Percentiles rank a stretch among this genome's conserved stretches.
These are phyloP conservation scores for Rubroboletus satanas DNA, from an alignment of 768 basidiomycete genomes.

Conservation along the genomic window DNA sequence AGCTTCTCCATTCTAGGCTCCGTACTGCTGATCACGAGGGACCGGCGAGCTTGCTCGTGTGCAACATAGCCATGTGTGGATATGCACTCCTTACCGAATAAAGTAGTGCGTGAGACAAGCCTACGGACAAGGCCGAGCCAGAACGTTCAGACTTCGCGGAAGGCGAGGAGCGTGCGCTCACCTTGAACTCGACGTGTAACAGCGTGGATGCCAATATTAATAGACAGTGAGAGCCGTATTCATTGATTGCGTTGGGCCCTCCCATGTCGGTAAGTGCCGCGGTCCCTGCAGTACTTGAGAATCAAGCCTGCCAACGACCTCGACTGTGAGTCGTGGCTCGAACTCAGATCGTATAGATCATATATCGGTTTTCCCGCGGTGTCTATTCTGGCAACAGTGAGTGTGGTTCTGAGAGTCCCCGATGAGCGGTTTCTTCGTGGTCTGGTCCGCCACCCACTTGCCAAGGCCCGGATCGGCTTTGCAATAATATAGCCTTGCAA, in stretches of 20 bases:
- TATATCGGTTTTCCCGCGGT: background rate
- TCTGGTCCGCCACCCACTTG: background rate
- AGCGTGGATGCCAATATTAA: slow-evolving; percentile 3
- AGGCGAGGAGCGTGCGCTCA: background rate
- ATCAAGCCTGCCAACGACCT: background rate
- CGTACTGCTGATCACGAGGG: background rate
- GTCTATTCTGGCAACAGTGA: background rate
- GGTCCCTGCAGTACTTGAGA: background rate
- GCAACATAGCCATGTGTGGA: background rate
- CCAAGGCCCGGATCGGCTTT: background rate
- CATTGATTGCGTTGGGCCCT: background rate
- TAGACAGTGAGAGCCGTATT: slow-evolving; percentile 3
- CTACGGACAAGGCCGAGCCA: background rate
- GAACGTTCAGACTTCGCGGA: background rate
- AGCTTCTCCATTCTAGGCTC: background rate
- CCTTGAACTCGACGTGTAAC: background rate
- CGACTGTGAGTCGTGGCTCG: background rate
- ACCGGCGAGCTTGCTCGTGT: background rate
- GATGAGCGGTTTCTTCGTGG: background rate
- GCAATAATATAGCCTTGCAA: background rate
- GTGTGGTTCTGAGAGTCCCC: background rate
- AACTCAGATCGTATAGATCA: background rate
- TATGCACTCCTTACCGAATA: background rate
- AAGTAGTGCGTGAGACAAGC: background rate
- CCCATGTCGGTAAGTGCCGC: background rate